Evolutionary conservation across 2,329 filamentous ascomycete genomes (phyloP), one percentile per base, ranked within the genome.

Genomic region (Bertia moriformis): DNA sequence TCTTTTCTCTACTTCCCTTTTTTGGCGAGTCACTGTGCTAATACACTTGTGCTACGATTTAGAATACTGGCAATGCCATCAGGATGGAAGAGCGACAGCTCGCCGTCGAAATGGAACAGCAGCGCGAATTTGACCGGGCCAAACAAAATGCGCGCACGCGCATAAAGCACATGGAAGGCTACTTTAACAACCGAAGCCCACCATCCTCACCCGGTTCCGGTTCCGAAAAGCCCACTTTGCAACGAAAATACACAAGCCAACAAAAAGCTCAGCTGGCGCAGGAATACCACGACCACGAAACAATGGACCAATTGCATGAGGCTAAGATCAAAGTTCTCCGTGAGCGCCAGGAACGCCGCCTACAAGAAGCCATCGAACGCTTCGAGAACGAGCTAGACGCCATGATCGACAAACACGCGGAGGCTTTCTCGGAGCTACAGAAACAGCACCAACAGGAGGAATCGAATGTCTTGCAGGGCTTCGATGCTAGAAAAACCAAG

Each of bases 91-190:
- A 61, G 40, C 52, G 59, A 12, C 62, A 65, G 40, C 52, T 65
- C 1, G 53, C 57, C 3, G 52, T 60, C 1, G 62, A 65, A 46
- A 56, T 65, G 37, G 58, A 64, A 30, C 57, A 63, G 41, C 50
- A 56, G 24, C 56, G 59, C 17, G 62, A 65, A 19, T 61, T 64
- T 37, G 56, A 64, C 32, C 51, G 54, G 4, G 58, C 58, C 10
- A 64, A 65, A 43, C 46, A 54, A 40, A 57, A 61, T 32, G 58
- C 59, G 4, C 52, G 57, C 20, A 60, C 56, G 7, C 58, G 62
- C 38, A 61, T 65, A 38, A 61, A 61, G 39, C 55, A 65, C 38
- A 65, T 65, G 62, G 61, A 65, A 47, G 59, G 58, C 17, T 65
- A 63, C 46, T 59, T 62, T 40, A 55, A 49, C 40, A 62, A 54